Evolutionary conservation across 2,329 filamentous ascomycete genomes (phyloP).

Genomic region (Penicillium sp.): DNA sequence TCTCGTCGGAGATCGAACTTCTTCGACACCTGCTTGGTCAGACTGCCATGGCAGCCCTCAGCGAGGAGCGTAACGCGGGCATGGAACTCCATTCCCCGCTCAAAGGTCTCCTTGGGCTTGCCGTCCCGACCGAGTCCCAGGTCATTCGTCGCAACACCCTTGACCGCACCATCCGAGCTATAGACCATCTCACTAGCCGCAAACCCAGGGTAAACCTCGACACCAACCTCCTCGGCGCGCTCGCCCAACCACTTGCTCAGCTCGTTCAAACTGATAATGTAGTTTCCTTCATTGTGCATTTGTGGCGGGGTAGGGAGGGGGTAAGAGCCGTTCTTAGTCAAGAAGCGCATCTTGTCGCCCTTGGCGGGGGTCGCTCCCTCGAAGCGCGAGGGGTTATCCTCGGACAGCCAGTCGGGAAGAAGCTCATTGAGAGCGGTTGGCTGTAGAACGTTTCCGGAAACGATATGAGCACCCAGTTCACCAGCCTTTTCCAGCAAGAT

Average conservation of each 20-base stretch:
- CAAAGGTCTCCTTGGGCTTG: constrained; percentile 84
- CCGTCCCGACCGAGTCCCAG: constrained; percentile 80
- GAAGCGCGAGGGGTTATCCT: constrained; percentile 86
- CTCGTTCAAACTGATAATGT: constrained; percentile 93
- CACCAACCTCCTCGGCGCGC: constrained; percentile 91
- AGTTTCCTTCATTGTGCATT: constrained; percentile 98
- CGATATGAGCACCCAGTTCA: constrained; percentile 90
- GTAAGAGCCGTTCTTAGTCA: constrained; percentile 77
- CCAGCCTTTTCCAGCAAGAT: constrained; percentile 92
- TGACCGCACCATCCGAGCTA: constrained; percentile 79
- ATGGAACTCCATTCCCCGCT: constrained; percentile 98
- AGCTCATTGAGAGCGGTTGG: constrained; percentile 86
- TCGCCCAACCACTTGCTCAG: constrained; percentile 95
- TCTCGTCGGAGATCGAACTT: constrained; percentile 89
- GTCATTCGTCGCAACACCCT: constrained; percentile 94
- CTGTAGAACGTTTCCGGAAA: constrained; percentile 94
- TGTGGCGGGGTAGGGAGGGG: constrained; percentile 88
- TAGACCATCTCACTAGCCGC: constrained; percentile 93
- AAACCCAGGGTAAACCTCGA: constrained; percentile 95
- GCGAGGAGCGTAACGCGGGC: constrained; percentile 87
- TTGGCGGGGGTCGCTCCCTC: constrained; percentile 82
- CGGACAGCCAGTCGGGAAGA: constrained; percentile 88
- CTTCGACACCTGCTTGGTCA: constrained; percentile 92
- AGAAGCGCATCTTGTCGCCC: constrained; percentile 86
- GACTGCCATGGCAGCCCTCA: constrained; percentile 92